Evolutionary conservation across 1,139 yeast genomes (phyloP), one percentile per base, ranked within the genome.

Genomic region (Yarrowia galli): DNA sequence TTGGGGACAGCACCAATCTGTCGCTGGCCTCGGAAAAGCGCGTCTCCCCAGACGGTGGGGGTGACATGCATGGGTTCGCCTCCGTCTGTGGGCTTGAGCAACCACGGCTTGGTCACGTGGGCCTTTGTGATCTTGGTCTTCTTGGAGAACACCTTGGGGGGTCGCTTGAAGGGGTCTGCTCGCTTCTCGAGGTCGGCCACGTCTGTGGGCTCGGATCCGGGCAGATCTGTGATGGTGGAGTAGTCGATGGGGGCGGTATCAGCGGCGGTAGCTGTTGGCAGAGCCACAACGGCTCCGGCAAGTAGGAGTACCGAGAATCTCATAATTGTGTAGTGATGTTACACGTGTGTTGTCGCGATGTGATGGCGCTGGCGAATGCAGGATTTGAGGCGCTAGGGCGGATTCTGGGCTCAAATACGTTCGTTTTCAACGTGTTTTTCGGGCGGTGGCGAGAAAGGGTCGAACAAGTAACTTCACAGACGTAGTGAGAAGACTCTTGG

Each of bases 31-130:
- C 87, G 84, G 75, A 92, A 88, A 0, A 97, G 90, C 67, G 92
- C 91, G 25, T 95, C 95, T 38, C 85, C 91, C 74, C 91, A 84
- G 46, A 91, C 91, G 0, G 93, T 87, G 16, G 97, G 97, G 0
- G 88, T 85, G 45, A 92, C 95, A 38, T 89, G 82, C 75, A 89
- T 96, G 15, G 75, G 80, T 10, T 82, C 75, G 1, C 83, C 82
- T 69, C 87, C 86, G 53, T 89, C 84, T 0, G 97, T 58, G 42
- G 64, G 64, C 46, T 61, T 48, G 32, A 61, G 46, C 43, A 48
- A 28, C 66, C 66, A 61, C 28, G 66, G 66, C 22, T 61, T 46
- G 38, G 66, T 61, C 22, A 23, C 28, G 35, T 46, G 56, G 36
- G 66, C 56, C 36, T 36, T 48, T 46, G 66, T 61, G 56, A 40